A percentile compares a stretch with the other conserved stretches of the same genome.
phyloP scores from a whole-genome alignment of 345 rosid genomes.

The Melaleuca alternifolia region DNA sequence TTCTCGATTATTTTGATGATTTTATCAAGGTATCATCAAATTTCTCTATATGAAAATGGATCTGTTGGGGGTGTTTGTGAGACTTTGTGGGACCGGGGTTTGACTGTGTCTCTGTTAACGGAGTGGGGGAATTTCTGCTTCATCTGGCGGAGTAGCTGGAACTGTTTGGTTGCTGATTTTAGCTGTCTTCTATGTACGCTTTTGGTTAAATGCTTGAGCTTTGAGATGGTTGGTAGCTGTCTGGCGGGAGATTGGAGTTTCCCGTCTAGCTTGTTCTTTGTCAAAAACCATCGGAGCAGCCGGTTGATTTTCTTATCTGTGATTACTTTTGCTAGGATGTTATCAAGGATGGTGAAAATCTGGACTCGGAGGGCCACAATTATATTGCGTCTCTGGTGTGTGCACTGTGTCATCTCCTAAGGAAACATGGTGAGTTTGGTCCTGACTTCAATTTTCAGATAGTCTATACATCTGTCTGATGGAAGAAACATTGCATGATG shows the following conservation, averaged over 20 bases:
- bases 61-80: background rate
- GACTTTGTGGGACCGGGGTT: background rate
- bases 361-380: slow-evolving; percentile 27
- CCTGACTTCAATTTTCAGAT: background rate
- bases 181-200: background rate
- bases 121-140: background rate
- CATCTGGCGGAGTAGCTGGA: background rate
- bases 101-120: background rate
- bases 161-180: background rate
- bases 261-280: background rate
- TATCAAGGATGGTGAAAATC: slow-evolving; percentile 18
- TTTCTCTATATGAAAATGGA: background rate
- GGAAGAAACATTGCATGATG: background rate
- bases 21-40: slow-evolving; percentile 14
- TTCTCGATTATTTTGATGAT: slow-evolving; percentile 24
- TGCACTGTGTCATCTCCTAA: slow-evolving; percentile 72
- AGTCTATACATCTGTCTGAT: background rate
- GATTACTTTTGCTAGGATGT: slow-evolving; percentile 24
- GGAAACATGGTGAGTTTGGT: slow-evolving; percentile 41
- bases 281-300: background rate
- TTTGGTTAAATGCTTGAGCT: background rate
- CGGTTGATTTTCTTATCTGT: background rate
- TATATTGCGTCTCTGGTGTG: slow-evolving; percentile 40
- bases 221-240: background rate
- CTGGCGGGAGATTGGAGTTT: background rate